Conservation (phyloP, 2,329 filamentous ascomycete genomes). For the Aspergillus bombycis region DNA sequence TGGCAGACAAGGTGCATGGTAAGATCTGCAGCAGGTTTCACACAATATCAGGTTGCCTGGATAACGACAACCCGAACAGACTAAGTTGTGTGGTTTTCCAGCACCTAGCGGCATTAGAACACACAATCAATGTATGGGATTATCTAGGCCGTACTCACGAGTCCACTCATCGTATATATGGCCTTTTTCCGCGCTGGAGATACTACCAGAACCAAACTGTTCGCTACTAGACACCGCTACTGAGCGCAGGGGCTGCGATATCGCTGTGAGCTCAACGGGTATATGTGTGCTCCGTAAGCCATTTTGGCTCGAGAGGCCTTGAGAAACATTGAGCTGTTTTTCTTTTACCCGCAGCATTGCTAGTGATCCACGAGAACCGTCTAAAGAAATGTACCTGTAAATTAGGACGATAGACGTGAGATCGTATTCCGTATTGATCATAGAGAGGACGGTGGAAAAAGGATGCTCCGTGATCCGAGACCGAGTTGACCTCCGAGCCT, state of each 20-base stretch:
- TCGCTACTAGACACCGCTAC: background rate
- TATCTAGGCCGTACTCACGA: constrained; percentile 18
- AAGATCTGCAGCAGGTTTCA: constrained; percentile 36
- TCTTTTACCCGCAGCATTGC: background rate
- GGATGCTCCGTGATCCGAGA: background rate
- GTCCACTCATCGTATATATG: constrained; percentile 36
- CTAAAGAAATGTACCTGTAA: background rate
- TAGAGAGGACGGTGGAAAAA: background rate
- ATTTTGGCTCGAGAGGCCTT: background rate
- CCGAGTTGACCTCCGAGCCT: background rate
- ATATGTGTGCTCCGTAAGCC: background rate
- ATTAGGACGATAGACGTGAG: background rate
- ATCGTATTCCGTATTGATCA: background rate
- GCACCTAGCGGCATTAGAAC: constrained; percentile 24
- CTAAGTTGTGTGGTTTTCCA: constrained; percentile 34
- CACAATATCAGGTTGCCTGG: constrained; percentile 32
- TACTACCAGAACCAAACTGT: background rate
- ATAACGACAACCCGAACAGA: constrained; percentile 32
- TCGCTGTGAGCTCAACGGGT: background rate
- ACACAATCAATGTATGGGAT: background rate
- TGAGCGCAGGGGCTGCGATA: background rate
- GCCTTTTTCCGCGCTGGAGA: constrained; percentile 24
- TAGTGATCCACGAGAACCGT: background rate
- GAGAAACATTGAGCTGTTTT: background rate
- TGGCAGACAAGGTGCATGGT: constrained; percentile 31